phyloP scores from a whole-genome alignment of 1,284 basidiomycete genomes.

The Grifola frondosa region DNA sequence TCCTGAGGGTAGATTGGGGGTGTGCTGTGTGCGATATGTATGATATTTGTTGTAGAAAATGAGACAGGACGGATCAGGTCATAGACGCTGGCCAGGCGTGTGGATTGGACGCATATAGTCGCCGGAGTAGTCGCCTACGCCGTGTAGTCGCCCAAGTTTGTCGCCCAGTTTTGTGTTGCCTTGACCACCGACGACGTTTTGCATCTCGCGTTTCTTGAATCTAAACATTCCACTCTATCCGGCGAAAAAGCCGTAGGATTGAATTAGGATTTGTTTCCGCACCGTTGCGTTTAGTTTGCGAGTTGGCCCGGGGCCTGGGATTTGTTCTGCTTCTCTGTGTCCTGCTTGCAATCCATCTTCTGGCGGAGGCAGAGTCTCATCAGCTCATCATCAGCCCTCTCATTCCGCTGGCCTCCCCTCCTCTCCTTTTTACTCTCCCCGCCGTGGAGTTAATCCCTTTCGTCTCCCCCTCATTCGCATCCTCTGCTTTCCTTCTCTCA shows the following conservation, averaged over 20 bases:
- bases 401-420: conserved; percentile 9
- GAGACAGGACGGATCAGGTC: conserved; percentile 1
- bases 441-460: conserved; percentile 12
- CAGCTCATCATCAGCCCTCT: conserved; percentile 22
- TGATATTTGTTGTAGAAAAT: conserved; percentile 4
- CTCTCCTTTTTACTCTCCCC: conserved; percentile 17
- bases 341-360: background rate
- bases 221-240: conserved; percentile 26
- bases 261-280: conserved; percentile 14
- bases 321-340: conserved; percentile 1
- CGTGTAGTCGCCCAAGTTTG: too few relatives aligned
- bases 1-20: conserved; percentile 11
- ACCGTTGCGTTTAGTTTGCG: too few relatives aligned
- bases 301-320: conserved; percentile 14
- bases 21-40: conserved; percentile 6
- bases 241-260: conserved; percentile 6
- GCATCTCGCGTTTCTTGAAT: conserved; percentile 27
- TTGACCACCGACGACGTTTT: conserved; percentile 56
- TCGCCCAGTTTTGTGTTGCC: too few relatives aligned
- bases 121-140: too few relatives aligned
- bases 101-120: conserved; percentile 1
- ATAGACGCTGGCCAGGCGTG: background rate
- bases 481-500: conserved; percentile 28
- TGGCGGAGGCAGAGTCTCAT: conserved; percentile 17
- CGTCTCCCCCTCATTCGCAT: conserved; percentile 31